Base-by-base conservation (phyloP, 805 yeast species). In the Scheffersomyces stipitis region DNA sequence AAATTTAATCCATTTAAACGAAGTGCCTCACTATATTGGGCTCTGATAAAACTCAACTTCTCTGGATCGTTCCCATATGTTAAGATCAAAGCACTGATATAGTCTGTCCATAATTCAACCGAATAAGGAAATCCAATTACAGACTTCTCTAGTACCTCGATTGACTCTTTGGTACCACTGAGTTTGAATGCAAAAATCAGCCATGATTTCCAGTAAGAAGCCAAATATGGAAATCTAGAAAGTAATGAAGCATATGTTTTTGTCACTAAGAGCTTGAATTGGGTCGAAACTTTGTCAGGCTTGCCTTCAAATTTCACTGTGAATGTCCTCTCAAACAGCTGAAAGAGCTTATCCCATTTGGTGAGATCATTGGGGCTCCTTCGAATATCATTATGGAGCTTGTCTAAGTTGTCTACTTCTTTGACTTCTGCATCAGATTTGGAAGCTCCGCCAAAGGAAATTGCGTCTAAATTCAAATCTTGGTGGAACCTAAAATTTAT, bases 51-150 rank as follows among this genome's bases (percentile, higher is more conserved):
- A 1, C 30, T 17, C 20, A 38, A 31, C 13, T 46, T 47, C 13
- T 60, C 59, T 5, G 52, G 52, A 0, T 66, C 51, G 4, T 22
- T 33, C n/a, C 40, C 38, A 30, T 32, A 36, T 14, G 46, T 46
- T 0, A 77, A 64, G 2, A 68, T 54, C 15, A 80, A 54, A 1
- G 83, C 78, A 24, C 71, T 71, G 34, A 83, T 47, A 52, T 80
- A 83, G 45, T 83, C 89, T 1, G 69, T 49, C 91, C 91, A 84
- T 1, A 85, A 59, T 10, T 78, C 84, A n/a, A 83, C 45, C 4
- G 84, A 78, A 24, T 65, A 62, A 2, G 86, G 86, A 44, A 75
- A 78, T 0, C 64, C 59, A 5, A 62, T 64, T 4, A 81, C 69
- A 0, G 81, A 68, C 23, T 59, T 51, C 35, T 64, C 61, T 30